Evolutionary conservation across 2,329 filamentous ascomycete genomes (phyloP).

Genomic region (Tolypocladium tropicale): DNA sequence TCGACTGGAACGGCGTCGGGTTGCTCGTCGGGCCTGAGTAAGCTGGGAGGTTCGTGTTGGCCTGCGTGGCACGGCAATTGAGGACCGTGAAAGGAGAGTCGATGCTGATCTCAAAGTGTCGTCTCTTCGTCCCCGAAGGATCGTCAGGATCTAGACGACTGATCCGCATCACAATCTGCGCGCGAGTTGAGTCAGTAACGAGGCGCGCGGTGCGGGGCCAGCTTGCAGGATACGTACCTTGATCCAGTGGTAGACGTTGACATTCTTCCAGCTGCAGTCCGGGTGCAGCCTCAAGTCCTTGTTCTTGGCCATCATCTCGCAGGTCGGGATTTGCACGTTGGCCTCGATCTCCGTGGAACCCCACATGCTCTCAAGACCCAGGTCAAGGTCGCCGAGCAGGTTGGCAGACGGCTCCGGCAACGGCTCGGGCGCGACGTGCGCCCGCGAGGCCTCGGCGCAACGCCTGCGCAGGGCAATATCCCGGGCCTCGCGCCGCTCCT

Average conservation of each 20-base stretch:
- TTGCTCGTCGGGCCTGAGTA: constrained; percentile 50
- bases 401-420: constrained; percentile 52
- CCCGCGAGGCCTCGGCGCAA: constrained; percentile 40
- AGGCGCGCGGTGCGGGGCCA: not conserved
- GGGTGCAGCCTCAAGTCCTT: constrained; percentile 60
- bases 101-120: constrained; percentile 93
- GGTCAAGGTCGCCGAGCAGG: constrained; percentile 68
- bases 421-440: constrained; percentile 24
- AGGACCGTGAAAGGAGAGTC: constrained; percentile 92
- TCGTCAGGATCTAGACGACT: constrained; percentile 75
- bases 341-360: constrained; percentile 92
- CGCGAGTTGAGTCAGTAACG: constrained; percentile 3
- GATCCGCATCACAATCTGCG: constrained; percentile 80
- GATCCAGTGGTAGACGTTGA: constrained; percentile 93
- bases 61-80: constrained; percentile 84
- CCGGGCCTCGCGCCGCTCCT: constrained; percentile 37
- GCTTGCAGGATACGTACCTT: constrained; percentile 46
- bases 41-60: constrained; percentile 75
- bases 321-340: constrained; percentile 84
- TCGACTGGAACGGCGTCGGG: constrained; percentile 31
- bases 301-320: constrained; percentile 73
- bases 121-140: constrained; percentile 58
- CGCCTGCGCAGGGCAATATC: constrained; percentile 36
- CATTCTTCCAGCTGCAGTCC: constrained; percentile 88
- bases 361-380: constrained; percentile 60